Evolutionary conservation across 331 rosid species (phyloP), one percentile per base, ranked within the genome.

Genomic region (Quercus phellos): DNA sequence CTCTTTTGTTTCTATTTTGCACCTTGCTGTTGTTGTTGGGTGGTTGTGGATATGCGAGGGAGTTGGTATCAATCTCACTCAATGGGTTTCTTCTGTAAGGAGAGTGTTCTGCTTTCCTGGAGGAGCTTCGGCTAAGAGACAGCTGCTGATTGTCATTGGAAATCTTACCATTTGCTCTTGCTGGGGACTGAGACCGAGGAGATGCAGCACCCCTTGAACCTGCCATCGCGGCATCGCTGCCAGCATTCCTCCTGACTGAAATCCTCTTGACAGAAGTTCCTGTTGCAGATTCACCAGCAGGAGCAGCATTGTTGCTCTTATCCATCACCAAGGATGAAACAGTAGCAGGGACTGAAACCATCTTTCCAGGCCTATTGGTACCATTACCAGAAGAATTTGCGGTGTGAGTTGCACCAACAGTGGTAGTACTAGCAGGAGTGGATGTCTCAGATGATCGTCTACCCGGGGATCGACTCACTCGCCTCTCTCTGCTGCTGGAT

Each of bases 71-170:
- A 43, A 94, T 77, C 82, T 92, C 98, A 75, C 84, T 80, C 59
- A 90, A 54, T 17, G 98, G 97, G 63, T 87, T 89, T 83, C 98
- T 92, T 87, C 94, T 85, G 73, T 69, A 59, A 55, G 97, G 98
- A 8, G 98, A 94, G 1, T 84, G 89, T 72, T 92, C 98, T 43
- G 91, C 90, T 86, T 87, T 94, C 82, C 94, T 90, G n/a, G 98
- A 94, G 26, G 88, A 70, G 85, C 82, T 92, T n/a, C 96, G 94
- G 86, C 97, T 88, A 35, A 92, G 87, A 0, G 97, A 87, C 18
- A 92, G 89, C 53, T 85, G 89, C 74, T 81, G 93, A 72, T 74
- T 75, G 18, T 87, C 93, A 64, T 70, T 70, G 51, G 77, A 63
- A 4, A 61, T 66, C 75, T 81, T 81, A 73, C 32, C 80, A 85